Percentiles rank a stretch among this genome's conserved stretches.
These are phyloP conservation scores for Macrocystidia cucumis DNA, from an alignment of 1,284 basidiomycete genomes.

Conservation along the genomic window DNA sequence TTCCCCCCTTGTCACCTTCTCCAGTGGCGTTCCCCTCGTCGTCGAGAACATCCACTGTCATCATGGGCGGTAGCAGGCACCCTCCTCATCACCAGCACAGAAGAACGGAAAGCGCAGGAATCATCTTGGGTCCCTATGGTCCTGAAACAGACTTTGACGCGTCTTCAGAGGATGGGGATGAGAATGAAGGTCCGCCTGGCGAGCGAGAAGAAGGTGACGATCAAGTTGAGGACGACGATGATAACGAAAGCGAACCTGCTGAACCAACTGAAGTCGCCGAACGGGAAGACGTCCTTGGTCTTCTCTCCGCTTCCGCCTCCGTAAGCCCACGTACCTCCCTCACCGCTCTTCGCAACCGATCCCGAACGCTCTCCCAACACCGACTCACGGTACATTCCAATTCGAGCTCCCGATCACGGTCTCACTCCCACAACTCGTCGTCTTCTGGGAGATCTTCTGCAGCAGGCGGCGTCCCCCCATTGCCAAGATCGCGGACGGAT, in stretches of 20 bases:
- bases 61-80: too few relatives aligned
- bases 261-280: constrained; percentile 47
- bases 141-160: constrained; percentile 11
- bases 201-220: constrained; percentile 14
- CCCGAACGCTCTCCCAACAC: constrained; percentile 12
- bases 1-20: constrained; percentile 33
- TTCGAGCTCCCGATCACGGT: constrained; percentile 21
- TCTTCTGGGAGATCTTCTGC: too few relatives aligned
- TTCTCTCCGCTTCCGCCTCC: constrained; percentile 31
- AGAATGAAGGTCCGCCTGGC: constrained; percentile 18
- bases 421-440: constrained; percentile 26
- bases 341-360: constrained; percentile 7
- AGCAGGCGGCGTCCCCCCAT: too few relatives aligned
- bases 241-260: constrained; percentile 13
- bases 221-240: constrained; percentile 20
- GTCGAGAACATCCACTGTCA: too few relatives aligned
- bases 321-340: constrained; percentile 53
- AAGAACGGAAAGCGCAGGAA: too few relatives aligned
- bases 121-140: constrained; percentile 20
- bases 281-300: constrained; percentile 62
- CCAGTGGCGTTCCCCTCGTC: constrained; percentile 38
- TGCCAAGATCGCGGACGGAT: constrained; percentile 40
- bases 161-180: constrained; percentile 12
- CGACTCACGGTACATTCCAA: constrained; percentile 21
- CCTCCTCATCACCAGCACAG: too few relatives aligned